Base-by-base conservation (phyloP, 768 basidiomycete species). In the Guyanaporus albipodus region DNA sequence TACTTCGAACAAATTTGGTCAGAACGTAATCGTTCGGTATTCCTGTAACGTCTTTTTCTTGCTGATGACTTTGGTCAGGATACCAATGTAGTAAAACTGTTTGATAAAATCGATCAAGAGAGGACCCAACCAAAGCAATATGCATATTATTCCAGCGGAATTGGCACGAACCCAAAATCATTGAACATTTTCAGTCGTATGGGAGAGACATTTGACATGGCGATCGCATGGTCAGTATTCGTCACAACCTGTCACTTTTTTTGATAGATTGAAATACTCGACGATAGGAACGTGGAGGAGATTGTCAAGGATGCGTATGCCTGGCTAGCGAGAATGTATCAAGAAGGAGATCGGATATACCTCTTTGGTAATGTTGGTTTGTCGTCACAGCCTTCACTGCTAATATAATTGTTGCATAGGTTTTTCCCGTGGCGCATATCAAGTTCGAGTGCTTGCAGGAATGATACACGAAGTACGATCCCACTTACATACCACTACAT, bases 381-480 rank as follows among this genome's bases (percentile, higher is more conserved):
- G 21, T 22, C 31, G 11, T 12, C 19, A 8, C 5, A 6, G 0
- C 8, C 10, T 15, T 23, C 4, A 18, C 17, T 12, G 24, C 7
- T 44, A 8, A n/a, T n/a, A 33, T 22, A 1, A 19, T 34, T 2
- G 0, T 17, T 5, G 11, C 26, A 0, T 29, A 67, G 67, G 67
- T 11, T 76, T 76, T 44, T 74, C 74, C 26, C 64, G 72, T n/a
- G 73, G 74, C 18, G 68, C 70, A 23, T 71, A 70, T 50, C 66
- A 70, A 41, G 69, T 68, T 0, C 62, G 72, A 8, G 66, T 66
- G 2, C 61, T 72, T 10, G 67, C 72, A 0, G 73, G 61, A 8
- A 73, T 74, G 72, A 61, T 73, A 8, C 42, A 70, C 12, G 62
- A 66, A 50, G 70, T 71, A 28, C 18, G 41, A 1, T 6, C 0